phyloP scores from a whole-genome alignment of 148 eudicot species.

The Rhododendron williamsianum region DNA sequence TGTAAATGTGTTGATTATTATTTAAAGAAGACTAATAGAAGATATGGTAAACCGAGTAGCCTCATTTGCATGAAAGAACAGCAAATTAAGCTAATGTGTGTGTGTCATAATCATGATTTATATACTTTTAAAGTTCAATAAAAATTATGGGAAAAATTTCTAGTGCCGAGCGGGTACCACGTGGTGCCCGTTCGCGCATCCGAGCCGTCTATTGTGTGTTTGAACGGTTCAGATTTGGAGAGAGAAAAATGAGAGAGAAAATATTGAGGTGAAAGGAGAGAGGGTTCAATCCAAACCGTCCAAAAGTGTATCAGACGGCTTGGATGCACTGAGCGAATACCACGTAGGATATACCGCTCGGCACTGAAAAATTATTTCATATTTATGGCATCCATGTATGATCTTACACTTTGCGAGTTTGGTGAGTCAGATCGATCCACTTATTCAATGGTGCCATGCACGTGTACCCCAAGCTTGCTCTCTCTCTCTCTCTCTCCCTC shows the following conservation, averaged over 20 bases:
- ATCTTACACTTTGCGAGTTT: not conserved
- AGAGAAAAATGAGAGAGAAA: too few species aligned
- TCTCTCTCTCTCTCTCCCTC: not conserved
- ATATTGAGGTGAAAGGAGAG: too few species aligned
- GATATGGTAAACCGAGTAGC: not conserved
- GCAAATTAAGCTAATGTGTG: not conserved
- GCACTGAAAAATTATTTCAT: too few species aligned
- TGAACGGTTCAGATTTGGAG: too few species aligned
- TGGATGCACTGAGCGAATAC: too few species aligned
- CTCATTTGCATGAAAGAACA: not conserved
- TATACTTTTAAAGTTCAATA: not conserved
- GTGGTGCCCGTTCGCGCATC: too few species aligned
- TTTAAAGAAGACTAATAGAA: not conserved
- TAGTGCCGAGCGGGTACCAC: too few species aligned
- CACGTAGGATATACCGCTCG: too few species aligned
- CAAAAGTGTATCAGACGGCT: too few species aligned
- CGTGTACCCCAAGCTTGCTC: not conserved
- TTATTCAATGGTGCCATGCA: not conserved
- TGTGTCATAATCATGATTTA: not conserved
- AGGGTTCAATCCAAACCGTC: too few species aligned
- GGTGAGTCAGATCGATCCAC: slow-evolving; percentile 6
- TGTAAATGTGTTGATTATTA: not conserved
- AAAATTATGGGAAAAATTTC: too few species aligned
- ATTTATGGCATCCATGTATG: not conserved
- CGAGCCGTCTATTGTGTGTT: too few species aligned